phyloP scores from a whole-genome alignment of 306 rosid genomes.

The Arachis hypogaea region DNA sequence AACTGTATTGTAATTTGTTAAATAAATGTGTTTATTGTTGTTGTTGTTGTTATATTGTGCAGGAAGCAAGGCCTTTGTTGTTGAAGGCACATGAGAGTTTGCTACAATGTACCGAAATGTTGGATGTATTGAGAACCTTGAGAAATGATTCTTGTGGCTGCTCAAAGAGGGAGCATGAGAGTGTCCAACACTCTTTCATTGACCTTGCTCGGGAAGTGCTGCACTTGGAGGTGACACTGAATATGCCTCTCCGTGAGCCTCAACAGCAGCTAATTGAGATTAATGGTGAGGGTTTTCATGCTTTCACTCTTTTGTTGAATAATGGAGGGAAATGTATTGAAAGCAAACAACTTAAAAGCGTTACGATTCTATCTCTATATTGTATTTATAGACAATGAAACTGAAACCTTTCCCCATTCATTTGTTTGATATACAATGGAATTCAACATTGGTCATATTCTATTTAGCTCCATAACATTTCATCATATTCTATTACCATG shows the following conservation, averaged over 20 bases:
- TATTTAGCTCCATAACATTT: background rate
- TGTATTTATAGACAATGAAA: background rate
- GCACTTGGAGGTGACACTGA: slow-evolving; percentile 61
- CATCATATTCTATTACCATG: background rate
- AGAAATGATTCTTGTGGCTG: slow-evolving; percentile 43
- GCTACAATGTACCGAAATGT: slow-evolving; percentile 52
- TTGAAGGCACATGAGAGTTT: slow-evolving; percentile 67
- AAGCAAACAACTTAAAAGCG: background rate
- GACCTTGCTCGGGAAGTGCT: slow-evolving; percentile 65
- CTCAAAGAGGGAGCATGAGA: slow-evolving; percentile 27
- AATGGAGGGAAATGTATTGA: background rate
- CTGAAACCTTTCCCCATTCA: background rate
- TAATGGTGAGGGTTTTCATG: slow-evolving; percentile 53
- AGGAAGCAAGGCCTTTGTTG: slow-evolving; percentile 75
- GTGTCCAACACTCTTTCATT: slow-evolving; percentile 52
- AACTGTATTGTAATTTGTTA: background rate
- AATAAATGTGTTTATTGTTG: background rate
- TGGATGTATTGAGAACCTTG: slow-evolving; percentile 54
- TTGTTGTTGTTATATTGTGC: slow-evolving; percentile 17
- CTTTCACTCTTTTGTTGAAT: background rate
- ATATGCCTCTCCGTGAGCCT: slow-evolving; percentile 31
- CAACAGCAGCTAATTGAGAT: slow-evolving; percentile 23
- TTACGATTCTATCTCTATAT: background rate
- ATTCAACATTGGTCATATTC: background rate
- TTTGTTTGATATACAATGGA: background rate